phyloP scores from a whole-genome alignment of 2,329 filamentous ascomycete species.

The Magnaporthales sp. region DNA sequence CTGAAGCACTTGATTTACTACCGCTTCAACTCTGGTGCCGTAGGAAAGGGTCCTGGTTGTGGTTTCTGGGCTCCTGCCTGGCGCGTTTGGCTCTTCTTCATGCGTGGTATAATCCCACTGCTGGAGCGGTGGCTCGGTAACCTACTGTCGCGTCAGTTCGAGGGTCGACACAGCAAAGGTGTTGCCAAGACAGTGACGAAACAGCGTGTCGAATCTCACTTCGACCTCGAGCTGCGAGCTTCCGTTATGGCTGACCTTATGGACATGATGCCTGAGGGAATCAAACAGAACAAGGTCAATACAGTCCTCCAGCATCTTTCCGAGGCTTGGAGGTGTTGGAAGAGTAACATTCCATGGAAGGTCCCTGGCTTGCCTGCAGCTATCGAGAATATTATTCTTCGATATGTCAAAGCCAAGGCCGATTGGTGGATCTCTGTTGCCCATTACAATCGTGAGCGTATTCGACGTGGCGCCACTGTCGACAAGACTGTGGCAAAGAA shows the following conservation, averaged over 20 bases:
- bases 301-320: constrained; percentile 95
- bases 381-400: constrained; percentile 96
- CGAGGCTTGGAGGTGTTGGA: constrained; percentile 99
- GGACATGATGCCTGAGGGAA: constrained; percentile 99
- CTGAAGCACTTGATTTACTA: constrained; percentile 99
- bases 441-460: constrained; percentile 97
- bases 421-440: constrained; percentile 99
- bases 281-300: constrained; percentile 99
- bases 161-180: constrained; percentile 96
- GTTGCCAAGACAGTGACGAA: constrained; percentile 99
- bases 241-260: constrained; percentile 98
- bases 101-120: constrained; percentile 94
- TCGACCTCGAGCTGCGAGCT: constrained; percentile 91
- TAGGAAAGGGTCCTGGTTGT: constrained; percentile 94
- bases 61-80: constrained; percentile 99
- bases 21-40: constrained; percentile 92
- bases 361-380: constrained; percentile 92
- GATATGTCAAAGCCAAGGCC: constrained; percentile 98
- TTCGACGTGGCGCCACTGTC: constrained; percentile 89
- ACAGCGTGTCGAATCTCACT: constrained; percentile 97
- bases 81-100: constrained; percentile 99
- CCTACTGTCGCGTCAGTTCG: constrained; percentile 91
- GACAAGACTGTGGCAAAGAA: constrained; percentile 99
- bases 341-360: constrained; percentile 99
- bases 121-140: constrained; percentile 97